Percentiles rank a stretch among this genome's conserved stretches.
These are phyloP conservation scores for Rhodotorula sp. DNA, from an alignment of 1,284 basidiomycete species.

Conservation along the genomic window DNA sequence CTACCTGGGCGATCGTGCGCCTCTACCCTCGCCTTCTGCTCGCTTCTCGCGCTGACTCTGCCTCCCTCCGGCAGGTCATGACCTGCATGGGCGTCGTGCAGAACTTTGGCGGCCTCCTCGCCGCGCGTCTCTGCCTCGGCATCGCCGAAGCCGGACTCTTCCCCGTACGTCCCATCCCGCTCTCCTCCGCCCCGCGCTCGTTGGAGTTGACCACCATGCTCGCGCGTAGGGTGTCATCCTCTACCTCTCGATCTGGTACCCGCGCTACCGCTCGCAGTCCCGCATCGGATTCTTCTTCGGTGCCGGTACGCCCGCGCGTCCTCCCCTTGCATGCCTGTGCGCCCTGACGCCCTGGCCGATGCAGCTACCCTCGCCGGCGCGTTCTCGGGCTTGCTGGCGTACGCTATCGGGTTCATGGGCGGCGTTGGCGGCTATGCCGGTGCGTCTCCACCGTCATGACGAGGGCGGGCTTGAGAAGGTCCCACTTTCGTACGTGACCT, in stretches of 20 bases:
- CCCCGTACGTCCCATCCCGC: slow-evolving; percentile 2
- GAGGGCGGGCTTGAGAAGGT: no score
- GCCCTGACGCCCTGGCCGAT: background rate
- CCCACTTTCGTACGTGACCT: no score
- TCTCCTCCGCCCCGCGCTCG: background rate
- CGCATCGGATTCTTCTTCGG: slow-evolving; percentile 61
- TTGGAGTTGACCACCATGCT: no score
- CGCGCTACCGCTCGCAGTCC: slow-evolving; percentile 58
- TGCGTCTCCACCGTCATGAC: no score
- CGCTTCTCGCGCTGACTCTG: background rate
- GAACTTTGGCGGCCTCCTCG: slow-evolving; percentile 42
- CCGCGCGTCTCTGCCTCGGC: slow-evolving; percentile 59
- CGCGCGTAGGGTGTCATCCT: slow-evolving; percentile 38
- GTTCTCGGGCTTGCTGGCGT: slow-evolving; percentile 51
- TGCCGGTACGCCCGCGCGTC: slow-evolving; percentile 55
- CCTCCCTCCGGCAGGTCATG: slow-evolving; percentile 51
- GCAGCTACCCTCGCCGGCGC: slow-evolving; percentile 22
- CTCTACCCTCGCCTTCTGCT: slow-evolving; percentile 47
- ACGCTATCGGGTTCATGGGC: slow-evolving; percentile 56
- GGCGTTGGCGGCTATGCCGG: slow-evolving; percentile 52
- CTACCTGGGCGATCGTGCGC: slow-evolving; percentile 55
- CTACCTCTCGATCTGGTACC: slow-evolving; percentile 61
- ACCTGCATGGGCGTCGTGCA: slow-evolving; percentile 57
- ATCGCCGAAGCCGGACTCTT: slow-evolving; percentile 65
- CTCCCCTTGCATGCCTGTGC: slow-evolving; percentile 21